Base-by-base conservation (phyloP, 2,329 filamentous ascomycete species). In the Seiridium unicorne region DNA sequence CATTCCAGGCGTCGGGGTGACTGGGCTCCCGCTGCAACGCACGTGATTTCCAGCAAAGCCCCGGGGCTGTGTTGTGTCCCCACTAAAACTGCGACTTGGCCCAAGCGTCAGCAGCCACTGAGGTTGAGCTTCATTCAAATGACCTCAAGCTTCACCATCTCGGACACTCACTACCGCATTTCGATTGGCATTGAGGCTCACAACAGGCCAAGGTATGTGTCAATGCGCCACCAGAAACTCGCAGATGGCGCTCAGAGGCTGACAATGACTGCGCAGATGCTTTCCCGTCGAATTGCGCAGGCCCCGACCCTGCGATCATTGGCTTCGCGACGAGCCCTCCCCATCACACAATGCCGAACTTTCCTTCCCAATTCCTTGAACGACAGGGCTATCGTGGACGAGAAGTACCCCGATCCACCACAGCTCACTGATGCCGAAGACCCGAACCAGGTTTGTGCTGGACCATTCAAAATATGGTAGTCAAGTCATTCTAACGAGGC, bases 341-440 rank as follows among this genome's bases (percentile, higher is more conserved):
- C 84, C 57, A 74, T 81, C 62, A 71, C 81, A 63, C 85, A 88
- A 70, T 81, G 81, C 68, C 83, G 86, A 76, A 77, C 77, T 62
- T 87, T 84, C 69, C 69, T 86, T 47, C 84, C 84, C n/a, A 71
- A 76, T 13, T 75, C 78, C 11, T 74, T 81, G 64, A 80, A 77
- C 64, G 76, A 80, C 70, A 74, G 70, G 62, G 76, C 77, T 63
- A 66, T 79, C 57, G 66, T 82, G 55, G 81, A 87, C 5, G 76
- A 81, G 67, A 83, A 83, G 66, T 87, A 78, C 65, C 79, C 82
- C 61, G 78, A 81, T 51, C 76, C 76, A 10, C 77, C 79, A 46
- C 66, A 58, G 3, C 69, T 85, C 58, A 81, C 78, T 61, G 86
- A 89, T 36, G 80, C 84, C 57, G 83, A 89, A 71, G 88, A 90